Conservation (phyloP, 2,329 filamentous ascomycete genomes). For the Aureobasidium pullulans region DNA sequence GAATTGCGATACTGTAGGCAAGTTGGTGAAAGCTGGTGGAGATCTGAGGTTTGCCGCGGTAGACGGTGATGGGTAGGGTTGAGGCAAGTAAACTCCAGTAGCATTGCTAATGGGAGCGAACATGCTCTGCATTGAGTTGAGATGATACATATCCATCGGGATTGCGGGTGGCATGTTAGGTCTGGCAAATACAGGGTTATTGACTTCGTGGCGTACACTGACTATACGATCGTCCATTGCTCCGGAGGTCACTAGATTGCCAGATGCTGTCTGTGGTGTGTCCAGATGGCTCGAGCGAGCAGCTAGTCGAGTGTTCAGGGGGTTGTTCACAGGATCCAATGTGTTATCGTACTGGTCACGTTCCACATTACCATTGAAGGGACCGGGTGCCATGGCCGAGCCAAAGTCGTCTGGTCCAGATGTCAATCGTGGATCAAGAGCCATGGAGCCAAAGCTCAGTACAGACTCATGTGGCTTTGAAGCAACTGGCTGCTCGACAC, state of each 20-base stretch:
- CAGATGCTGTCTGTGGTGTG: neutral
- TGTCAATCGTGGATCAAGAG: neutral
- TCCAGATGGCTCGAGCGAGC: neutral
- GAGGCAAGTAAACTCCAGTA: slow-evolving; percentile 1
- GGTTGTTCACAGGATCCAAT: neutral
- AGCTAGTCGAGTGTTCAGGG: neutral
- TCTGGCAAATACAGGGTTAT: neutral
- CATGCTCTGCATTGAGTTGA: neutral
- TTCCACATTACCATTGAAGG: neutral
- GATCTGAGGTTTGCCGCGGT: neutral
- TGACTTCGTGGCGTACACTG: neutral
- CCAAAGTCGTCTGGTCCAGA: neutral
- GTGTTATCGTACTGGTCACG: neutral
- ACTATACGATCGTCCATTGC: neutral
- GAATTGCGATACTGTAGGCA: neutral
- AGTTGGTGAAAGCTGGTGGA: neutral
- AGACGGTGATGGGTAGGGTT: neutral
- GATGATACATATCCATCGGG: slow-evolving; percentile 4
- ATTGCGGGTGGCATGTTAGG: neutral
- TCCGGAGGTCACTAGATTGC: neutral
- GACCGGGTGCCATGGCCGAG: neutral
- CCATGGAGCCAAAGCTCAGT: neutral
- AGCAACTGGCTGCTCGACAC: neutral
- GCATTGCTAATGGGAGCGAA: neutral
- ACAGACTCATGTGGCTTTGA: neutral